These are phyloP conservation scores for Chernovozyma aurita DNA, from an alignment of 1,139 yeast genomes.

Conservation along the genomic window DNA sequence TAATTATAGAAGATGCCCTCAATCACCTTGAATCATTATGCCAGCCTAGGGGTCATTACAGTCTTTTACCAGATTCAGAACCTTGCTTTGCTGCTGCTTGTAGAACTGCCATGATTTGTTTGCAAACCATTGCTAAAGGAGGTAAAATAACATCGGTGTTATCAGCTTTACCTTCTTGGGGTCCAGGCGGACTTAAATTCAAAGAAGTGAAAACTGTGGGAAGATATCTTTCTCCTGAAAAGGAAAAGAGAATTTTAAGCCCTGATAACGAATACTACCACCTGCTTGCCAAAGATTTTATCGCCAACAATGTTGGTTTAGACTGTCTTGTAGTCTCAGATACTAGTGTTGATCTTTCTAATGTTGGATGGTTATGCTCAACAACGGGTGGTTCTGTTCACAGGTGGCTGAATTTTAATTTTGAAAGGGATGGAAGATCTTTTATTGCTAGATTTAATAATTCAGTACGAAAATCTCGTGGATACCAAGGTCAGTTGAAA, in stretches of 20 bases:
- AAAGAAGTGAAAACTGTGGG: constrained; percentile 42
- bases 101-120: constrained; percentile 62
- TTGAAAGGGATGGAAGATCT: constrained; percentile 66
- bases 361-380: constrained; percentile 62
- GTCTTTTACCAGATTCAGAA: constrained; percentile 49
- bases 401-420: constrained; percentile 64
- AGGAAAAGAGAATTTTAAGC: constrained; percentile 50
- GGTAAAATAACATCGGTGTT: constrained; percentile 77
- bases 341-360: constrained; percentile 68
- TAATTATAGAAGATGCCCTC: constrained; percentile 65
- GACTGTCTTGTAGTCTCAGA: constrained; percentile 72
- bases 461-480: constrained; percentile 45
- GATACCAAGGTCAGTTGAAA: constrained; percentile 80
- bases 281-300: constrained; percentile 57
- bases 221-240: constrained; percentile 41
- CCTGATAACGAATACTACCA: constrained; percentile 64
- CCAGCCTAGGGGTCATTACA: constrained; percentile 35
- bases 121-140: constrained; percentile 56
- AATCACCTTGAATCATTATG: constrained; percentile 47
- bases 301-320: constrained; percentile 62
- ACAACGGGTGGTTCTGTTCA: constrained; percentile 70
- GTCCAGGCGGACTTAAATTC: constrained; percentile 71
- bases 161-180: constrained; percentile 72
- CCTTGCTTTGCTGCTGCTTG: constrained; percentile 81
- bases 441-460: constrained; percentile 57